phyloP scores from a whole-genome alignment of 768 basidiomycete genomes.

The Gloeostereum incarnatum region DNA sequence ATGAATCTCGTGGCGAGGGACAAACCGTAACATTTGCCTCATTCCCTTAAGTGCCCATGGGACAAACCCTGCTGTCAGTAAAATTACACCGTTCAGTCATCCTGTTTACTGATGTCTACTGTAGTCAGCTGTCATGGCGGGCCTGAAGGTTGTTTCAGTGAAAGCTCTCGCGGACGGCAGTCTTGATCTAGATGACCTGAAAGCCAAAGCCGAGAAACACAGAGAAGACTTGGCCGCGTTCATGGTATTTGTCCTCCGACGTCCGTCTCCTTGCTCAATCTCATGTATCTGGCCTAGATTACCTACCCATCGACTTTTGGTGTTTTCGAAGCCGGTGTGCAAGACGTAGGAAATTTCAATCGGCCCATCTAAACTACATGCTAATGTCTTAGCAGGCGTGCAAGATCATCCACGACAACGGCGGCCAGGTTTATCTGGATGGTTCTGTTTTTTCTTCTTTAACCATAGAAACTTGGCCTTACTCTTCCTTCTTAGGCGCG shows the following conservation, averaged over 20 bases:
- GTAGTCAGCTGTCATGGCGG: constrained; percentile 94
- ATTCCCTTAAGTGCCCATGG: constrained; percentile 97
- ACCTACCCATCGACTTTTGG: constrained; percentile 98
- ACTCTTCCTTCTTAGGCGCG: constrained; percentile 42
- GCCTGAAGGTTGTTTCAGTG: constrained; percentile 92
- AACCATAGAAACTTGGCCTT: too few species aligned
- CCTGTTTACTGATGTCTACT: neutral
- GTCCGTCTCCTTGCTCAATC: neutral
- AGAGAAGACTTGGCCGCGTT: constrained; percentile 90
- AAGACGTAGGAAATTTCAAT: constrained; percentile 35
- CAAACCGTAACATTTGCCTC: constrained; percentile 85
- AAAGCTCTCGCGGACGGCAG: constrained; percentile 84
- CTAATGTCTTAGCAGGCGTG: constrained; percentile 50
- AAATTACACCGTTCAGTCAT: neutral
- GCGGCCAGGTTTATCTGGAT: constrained; percentile 97
- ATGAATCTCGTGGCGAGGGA: constrained; percentile 77
- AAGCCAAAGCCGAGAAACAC: constrained; percentile 81
- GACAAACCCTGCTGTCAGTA: constrained; percentile 90
- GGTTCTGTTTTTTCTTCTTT: constrained; percentile 34
- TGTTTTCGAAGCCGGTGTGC: constrained; percentile 90
- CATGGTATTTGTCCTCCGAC: constrained; percentile 64
- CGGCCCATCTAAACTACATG: neutral
- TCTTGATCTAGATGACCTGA: constrained; percentile 81
- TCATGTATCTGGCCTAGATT: constrained; percentile 41
- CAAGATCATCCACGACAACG: constrained; percentile 87